These are phyloP conservation scores for Pseudogymnoascus sp. DNA, from an alignment of 2,329 filamentous ascomycete species.

Conservation along the genomic window DNA sequence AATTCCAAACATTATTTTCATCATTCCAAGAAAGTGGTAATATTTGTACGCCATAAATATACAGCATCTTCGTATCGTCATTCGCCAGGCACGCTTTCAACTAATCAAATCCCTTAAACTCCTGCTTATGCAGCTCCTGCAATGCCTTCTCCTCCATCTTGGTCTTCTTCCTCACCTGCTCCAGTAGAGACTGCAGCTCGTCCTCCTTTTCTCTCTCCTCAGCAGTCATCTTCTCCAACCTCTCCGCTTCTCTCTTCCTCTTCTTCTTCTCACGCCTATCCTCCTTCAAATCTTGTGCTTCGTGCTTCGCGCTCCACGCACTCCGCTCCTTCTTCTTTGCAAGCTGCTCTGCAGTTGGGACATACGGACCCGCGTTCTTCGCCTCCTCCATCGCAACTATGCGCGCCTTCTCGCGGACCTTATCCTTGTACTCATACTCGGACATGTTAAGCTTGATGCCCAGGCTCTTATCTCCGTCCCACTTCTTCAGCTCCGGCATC, in stretches of 20 bases:
- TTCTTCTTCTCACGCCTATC: constrained; percentile 57
- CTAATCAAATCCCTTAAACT: constrained; percentile 28
- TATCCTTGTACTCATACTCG: constrained; percentile 63
- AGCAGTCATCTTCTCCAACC: constrained; percentile 58
- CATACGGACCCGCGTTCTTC: constrained; percentile 33
- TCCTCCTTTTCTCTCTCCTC: constrained; percentile 55
- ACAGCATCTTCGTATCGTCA: constrained; percentile 8
- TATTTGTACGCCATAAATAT: constrained; percentile 5
- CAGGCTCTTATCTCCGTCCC: constrained; percentile 58
- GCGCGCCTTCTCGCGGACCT: constrained; percentile 58
- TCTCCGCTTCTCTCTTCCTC: constrained; percentile 55
- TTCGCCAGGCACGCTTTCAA: constrained; percentile 11
- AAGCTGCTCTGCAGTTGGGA: constrained; percentile 34
- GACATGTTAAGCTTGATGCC: constrained; percentile 60
- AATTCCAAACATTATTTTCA: background rate
- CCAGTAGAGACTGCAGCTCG: constrained; percentile 57
- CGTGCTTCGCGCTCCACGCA: constrained; percentile 66
- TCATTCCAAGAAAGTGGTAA: constrained; percentile 1
- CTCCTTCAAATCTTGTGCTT: constrained; percentile 54
- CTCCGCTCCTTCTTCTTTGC: constrained; percentile 55
- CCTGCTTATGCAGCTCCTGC: constrained; percentile 30
- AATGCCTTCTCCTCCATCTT: constrained; percentile 34
- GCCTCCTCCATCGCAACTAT: constrained; percentile 45
- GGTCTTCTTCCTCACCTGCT: constrained; percentile 45
- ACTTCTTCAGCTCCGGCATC: constrained; percentile 82